Evolutionary conservation across 1,139 yeast species (phyloP), one percentile per base, ranked within the genome.

Genomic region (Taphrina flavorubra): DNA sequence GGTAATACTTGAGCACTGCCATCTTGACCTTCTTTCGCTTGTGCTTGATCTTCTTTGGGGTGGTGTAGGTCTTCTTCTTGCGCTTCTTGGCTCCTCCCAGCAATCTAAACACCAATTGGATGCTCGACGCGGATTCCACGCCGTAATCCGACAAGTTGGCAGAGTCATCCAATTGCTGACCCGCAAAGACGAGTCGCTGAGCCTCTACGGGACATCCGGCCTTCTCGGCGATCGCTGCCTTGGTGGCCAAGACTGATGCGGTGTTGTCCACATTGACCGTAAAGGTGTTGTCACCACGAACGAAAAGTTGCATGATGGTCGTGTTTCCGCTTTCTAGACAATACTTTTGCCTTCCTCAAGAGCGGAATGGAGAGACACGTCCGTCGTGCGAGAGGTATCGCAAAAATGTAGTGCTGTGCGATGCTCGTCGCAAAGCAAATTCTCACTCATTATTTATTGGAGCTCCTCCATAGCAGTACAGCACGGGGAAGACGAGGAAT

Each of bases 11-110:
- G 84, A 94, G 90, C 83, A 94, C 97, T 84, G 98, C 98, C 81
- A 94, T 88, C 89, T 94, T 94, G 85, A 90, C 90, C 87, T 92
- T 92, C 91, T 91, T 94, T 89, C 91, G 97, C 90, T 91, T 92
- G 96, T 94, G 98, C 86, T 86, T 91, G 86, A 94, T 90, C 90
- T 92, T 94, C 94, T 94, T 94, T 87, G 99, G 99, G 82, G 99
- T 94, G 87, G 98, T 92, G 94, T 94, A 95, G 82, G 92, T 97
- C 97, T 95, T 95, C 92, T 92, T 92, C 92, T 90, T 91, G 90
- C 96, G 92, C 92, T 94, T 94, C 90, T 94, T 94, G 90, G 97
- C 98, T 87, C 97, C 97, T 89, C 98, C 98, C 88, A 98, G 90
- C 83, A 94, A 90, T 88, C 98, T 92, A 76, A 94, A 86, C 80